A percentile compares a stretch with the other conserved stretches of the same genome.
These are phyloP conservation scores for Clavaria fumosa DNA, from an alignment of 768 basidiomycete species.

Conservation along the genomic window DNA sequence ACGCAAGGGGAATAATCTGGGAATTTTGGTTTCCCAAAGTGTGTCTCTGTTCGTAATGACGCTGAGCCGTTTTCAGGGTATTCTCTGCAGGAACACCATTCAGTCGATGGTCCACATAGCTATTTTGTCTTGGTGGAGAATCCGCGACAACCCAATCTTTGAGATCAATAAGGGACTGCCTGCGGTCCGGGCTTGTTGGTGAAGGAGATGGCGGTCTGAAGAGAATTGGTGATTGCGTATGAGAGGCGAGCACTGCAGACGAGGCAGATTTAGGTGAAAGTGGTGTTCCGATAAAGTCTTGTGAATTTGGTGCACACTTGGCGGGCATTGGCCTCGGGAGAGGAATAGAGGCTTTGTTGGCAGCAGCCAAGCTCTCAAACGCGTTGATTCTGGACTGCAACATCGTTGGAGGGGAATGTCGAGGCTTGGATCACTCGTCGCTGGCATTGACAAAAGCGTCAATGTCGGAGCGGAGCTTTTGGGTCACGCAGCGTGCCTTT, in stretches of 20 bases:
- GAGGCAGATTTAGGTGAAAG: constrained; percentile 31
- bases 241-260: constrained; percentile 27
- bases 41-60: not conserved
- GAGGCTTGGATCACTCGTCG: no score
- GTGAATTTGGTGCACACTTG: constrained; percentile 10
- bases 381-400: constrained; percentile 46
- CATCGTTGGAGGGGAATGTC: constrained; percentile 27
- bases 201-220: constrained; percentile 33
- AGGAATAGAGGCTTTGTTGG: constrained; percentile 7
- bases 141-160: constrained; percentile 63
- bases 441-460: no score
- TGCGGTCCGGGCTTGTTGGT: constrained; percentile 32
- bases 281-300: constrained; percentile 31
- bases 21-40: constrained; percentile 6
- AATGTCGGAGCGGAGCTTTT: not conserved
- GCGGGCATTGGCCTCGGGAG: no score
- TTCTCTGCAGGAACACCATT: constrained; percentile 11
- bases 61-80: not conserved
- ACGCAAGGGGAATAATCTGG: constrained; percentile 43
- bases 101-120: constrained; percentile 6
- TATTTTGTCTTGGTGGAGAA: constrained; percentile 21
- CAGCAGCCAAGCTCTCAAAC: constrained; percentile 38
- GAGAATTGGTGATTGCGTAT: constrained; percentile 14
- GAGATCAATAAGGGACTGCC: constrained; percentile 53
- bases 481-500: constrained; percentile 1